Percentiles rank a stretch among this genome's conserved stretches.
phyloP scores from a whole-genome alignment of 768 basidiomycete species.

The Asterophora lycoperdoides region DNA sequence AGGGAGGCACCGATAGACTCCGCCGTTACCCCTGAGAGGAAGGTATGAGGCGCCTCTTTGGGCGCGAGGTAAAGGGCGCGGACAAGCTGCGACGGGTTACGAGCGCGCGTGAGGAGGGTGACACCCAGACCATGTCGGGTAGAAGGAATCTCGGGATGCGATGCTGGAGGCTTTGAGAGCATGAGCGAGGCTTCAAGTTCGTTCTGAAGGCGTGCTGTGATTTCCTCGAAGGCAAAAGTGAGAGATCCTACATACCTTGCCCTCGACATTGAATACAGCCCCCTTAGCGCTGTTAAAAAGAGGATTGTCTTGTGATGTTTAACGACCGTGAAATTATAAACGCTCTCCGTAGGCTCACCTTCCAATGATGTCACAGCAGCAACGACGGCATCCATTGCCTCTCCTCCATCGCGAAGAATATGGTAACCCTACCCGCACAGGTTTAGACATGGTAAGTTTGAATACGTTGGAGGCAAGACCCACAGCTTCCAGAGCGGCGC shows the following conservation, averaged over 20 bases:
- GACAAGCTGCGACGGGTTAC: constrained; percentile 71
- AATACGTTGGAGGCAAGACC: constrained; percentile 6
- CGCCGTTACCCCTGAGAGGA: constrained; percentile 63
- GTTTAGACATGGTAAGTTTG: background rate
- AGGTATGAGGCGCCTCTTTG: constrained; percentile 54
- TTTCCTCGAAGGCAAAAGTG: background rate
- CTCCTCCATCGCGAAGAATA: constrained; percentile 62
- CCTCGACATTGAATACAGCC: constrained; percentile 76
- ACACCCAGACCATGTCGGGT: constrained; percentile 60
- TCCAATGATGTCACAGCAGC: constrained; percentile 73
- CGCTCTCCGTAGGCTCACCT: constrained; percentile 35
- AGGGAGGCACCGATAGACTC: constrained; percentile 55
- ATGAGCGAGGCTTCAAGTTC: constrained; percentile 81
- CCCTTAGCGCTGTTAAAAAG: constrained; percentile 80
- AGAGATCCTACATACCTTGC: constrained; percentile 49
- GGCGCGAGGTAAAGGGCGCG: constrained; percentile 71
- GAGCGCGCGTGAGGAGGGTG: constrained; percentile 60
- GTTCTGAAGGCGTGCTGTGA: constrained; percentile 41
- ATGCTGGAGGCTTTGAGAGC: constrained; percentile 71
- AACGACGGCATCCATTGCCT: constrained; percentile 79
- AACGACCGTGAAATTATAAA: too few species aligned
- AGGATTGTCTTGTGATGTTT: constrained; percentile 51
- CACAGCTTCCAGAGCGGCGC: constrained; percentile 48
- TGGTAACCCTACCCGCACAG: constrained; percentile 44
- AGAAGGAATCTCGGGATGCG: constrained; percentile 54